Evolutionary conservation across 768 basidiomycete genomes (phyloP), one percentile per base, ranked within the genome.

Genomic region (Fibroporia radiculosa): DNA sequence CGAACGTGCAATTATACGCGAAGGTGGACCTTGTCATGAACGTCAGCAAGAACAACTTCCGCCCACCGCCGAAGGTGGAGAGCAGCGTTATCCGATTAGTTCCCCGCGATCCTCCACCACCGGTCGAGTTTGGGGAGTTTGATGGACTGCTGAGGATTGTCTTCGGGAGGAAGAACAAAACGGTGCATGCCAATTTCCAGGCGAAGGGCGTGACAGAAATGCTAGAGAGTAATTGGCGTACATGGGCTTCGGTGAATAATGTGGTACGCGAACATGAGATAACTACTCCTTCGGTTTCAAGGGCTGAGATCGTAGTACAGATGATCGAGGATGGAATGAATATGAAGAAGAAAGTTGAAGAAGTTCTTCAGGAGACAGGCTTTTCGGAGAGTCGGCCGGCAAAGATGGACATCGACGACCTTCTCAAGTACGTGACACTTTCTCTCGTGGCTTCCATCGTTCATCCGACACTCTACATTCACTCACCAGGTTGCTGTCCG

Each of bases 1-100:
- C 92, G 16, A 98, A 99, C 62, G 96, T 97, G 10, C 96, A 98
- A 66, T 80, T 99, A 3, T 99, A 96, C 61, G 82, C 96, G 11
- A 91, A 93, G 59, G 93, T 98, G 20, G 92, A 97, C 64, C 82
- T 96, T 53, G 76, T 97, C 48, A 92, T 97, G 80, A 87, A 93
- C 56, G 95, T 99, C 34, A 84, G 83, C n/a, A 84, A 88, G 58
- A 95, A 93, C 61, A 93, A 95, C 66, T 99, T 99, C 70, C 74
- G 95, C 20, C 96, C 96, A 0, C 84, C 96, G 16, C 96, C 96
- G 0, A 77, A 87, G 62, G 96, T 99, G 31, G 96, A 98, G 64
- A 87, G 83, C 22, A 84, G 80, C 18, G 96, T 99, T 50, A 81
- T 99, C 28, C 80, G 96, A 42, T 72, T 99, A 47, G 87, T 82